These are phyloP conservation scores for Tricholoma sp. DNA, from an alignment of 768 basidiomycete genomes.

Conservation along the genomic window DNA sequence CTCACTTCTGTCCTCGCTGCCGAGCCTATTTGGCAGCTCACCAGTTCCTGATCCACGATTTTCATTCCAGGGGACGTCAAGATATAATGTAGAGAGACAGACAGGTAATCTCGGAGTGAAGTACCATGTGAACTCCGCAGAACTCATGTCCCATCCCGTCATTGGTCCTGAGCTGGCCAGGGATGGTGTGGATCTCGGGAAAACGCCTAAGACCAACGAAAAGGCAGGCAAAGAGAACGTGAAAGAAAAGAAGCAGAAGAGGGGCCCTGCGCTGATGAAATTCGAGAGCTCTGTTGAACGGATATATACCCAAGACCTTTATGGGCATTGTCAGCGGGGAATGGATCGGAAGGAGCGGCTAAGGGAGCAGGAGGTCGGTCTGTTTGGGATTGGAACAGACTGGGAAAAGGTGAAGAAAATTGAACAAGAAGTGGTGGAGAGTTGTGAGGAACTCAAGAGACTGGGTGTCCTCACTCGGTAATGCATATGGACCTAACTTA, in stretches of 20 bases:
- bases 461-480: conserved; percentile 48
- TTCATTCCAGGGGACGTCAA: conserved; percentile 57
- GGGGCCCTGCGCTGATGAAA: conserved; percentile 40
- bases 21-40: conserved; percentile 63
- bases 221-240: conserved; percentile 19
- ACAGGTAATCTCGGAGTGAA: conserved; percentile 67
- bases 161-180: conserved; percentile 70
- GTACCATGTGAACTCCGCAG: conserved; percentile 79
- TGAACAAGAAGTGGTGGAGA: conserved; percentile 61
- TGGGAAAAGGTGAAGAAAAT: conserved; percentile 84
- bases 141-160: conserved; percentile 71
- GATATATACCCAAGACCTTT: conserved; percentile 66
- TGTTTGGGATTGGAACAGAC: conserved; percentile 91
- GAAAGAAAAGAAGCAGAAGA: conserved; percentile 7
- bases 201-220: conserved; percentile 16
- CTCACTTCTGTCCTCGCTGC: conserved; percentile 77
- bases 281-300: conserved; percentile 82
- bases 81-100: conserved; percentile 64
- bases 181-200: conserved; percentile 35
- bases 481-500: conserved; percentile 12
- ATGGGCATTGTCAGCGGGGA: conserved; percentile 66
- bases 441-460: conserved; percentile 73
- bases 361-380: conserved; percentile 73
- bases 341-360: conserved; percentile 61
- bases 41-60: conserved; percentile 77